These are phyloP conservation scores for Coemansia sp. DNA, from an alignment of 192 early-diverging fungal species.

Conservation along the genomic window DNA sequence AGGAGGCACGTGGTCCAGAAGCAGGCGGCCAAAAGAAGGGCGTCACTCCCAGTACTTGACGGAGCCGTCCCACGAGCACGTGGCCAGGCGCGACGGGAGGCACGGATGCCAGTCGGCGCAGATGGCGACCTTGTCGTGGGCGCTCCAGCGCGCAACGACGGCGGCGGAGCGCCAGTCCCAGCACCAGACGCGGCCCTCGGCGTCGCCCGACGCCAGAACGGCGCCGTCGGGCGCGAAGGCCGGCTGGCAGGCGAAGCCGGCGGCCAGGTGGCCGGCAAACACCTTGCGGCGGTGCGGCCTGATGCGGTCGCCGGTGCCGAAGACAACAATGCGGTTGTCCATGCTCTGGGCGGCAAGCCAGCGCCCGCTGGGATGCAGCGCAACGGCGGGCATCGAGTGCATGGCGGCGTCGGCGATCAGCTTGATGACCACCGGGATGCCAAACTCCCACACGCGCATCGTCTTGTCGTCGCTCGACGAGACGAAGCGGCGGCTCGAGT, in stretches of 20 bases:
- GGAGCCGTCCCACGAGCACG: conserved; percentile 93
- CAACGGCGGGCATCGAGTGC: conserved; percentile 94
- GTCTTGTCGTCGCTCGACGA: conserved; percentile 98
- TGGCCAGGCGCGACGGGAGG: conserved; percentile 87
- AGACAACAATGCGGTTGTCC: conserved; percentile 95
- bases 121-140: conserved; percentile 90
- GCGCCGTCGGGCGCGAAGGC: conserved; percentile 89
- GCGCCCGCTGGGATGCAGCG: conserved; percentile 85
- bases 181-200: conserved; percentile 89
- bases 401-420: conserved; percentile 95
- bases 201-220: conserved; percentile 86
- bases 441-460: conserved; percentile 96
- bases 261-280: conserved; percentile 91
- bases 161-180: conserved; percentile 98
- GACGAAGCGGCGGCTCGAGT: conserved; percentile 91
- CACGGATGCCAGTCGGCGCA: conserved; percentile 95
- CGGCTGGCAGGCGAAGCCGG: conserved; percentile 96
- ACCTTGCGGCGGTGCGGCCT: conserved; percentile 86
- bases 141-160: conserved; percentile 84
- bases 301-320: conserved; percentile 84
- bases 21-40: too few species aligned
- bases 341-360: conserved; percentile 94
- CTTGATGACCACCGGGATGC: conserved; percentile 98
- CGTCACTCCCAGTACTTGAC: conserved; percentile 85
- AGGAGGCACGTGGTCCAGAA: too few species aligned